These are phyloP conservation scores for Rhynchospora breviuscula DNA, from an alignment of 176 grass and related monocot genomes.

Conservation along the genomic window DNA sequence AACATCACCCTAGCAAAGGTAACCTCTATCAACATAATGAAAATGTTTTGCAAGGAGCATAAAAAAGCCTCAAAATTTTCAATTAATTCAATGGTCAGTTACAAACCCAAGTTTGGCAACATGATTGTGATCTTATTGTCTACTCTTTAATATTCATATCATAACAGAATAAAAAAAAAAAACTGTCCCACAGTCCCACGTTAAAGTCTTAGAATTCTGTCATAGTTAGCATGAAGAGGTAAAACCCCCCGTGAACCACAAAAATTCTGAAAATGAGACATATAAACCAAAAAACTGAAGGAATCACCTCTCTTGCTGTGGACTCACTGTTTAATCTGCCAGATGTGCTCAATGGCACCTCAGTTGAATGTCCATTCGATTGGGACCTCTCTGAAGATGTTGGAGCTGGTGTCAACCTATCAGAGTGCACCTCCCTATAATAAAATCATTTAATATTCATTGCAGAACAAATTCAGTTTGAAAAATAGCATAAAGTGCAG, in stretches of 20 bases:
- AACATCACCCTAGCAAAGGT: slow-evolving; percentile 30
- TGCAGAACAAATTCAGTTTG: neutral
- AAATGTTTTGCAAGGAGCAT: neutral
- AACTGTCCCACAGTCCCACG: too few species aligned
- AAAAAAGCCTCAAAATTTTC: neutral
- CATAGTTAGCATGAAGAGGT: too few species aligned
- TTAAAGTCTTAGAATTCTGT: too few species aligned
- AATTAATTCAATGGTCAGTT: neutral
- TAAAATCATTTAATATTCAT: neutral
- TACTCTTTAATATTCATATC: neutral
- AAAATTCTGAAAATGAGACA: neutral
- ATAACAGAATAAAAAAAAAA: neutral
- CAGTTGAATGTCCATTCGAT: neutral
- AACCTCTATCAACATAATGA: neutral
- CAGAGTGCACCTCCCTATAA: slow-evolving; percentile 8
- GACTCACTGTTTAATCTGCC: neutral
- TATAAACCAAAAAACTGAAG: neutral
- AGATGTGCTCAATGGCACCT: neutral
- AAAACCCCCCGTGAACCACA: too few species aligned
- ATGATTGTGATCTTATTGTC: neutral
- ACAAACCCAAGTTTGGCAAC: neutral
- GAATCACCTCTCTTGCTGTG: neutral
- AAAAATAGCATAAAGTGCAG: neutral
- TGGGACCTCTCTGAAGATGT: neutral
- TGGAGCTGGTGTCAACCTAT: neutral